Base-by-base conservation (phyloP, 2,329 filamentous ascomycete genomes). In the Fusarium nelsonii region DNA sequence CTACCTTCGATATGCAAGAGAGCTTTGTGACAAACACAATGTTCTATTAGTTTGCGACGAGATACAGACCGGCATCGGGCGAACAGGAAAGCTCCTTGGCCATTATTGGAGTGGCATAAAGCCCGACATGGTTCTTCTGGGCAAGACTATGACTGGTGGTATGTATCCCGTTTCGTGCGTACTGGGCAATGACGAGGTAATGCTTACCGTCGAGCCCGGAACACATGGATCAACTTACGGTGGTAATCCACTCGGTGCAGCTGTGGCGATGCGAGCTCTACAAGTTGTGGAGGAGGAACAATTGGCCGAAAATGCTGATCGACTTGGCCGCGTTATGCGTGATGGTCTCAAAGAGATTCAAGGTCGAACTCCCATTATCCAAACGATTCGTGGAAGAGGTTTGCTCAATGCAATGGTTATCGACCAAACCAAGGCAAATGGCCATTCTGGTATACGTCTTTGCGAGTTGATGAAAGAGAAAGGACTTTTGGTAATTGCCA, bases 141-240 rank as follows among this genome's bases (percentile, higher is more conserved):
- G 94, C 74, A 97, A 97, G 83, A 94, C 94, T 68, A 96, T 97
- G 76, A 96, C 92, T 26, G 94, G 94, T 69, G 94, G 94, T 30
- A 55, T 98, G 91, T 98, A 98, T 82, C 96, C 96, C 18, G 96
- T 98, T 58, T 97, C 93, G 62, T 93, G 91, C 74, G 94, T 98
- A 45, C 85, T 99, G 53, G 92, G 92, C 64, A 90, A 90, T 75
- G 93, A 91, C 81, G 94, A 97, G 60, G 86, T 98, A 68, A 97
- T 98, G 94, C 88, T 97, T 71, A 95, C 94, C 10, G 86, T 99
- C 69, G 95, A 99, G 85, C 93, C 96, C 23, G 96, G 96, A 63
- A 98, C 96, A 20, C 96, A 98, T 81, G 96, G 96, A 48, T 97
- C 93, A 37, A 99, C 96, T 14, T 99, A 98, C 77, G 96, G 96